Base-by-base conservation (phyloP, 345 rosid genomes). In the Microthlaspi erraticum region DNA sequence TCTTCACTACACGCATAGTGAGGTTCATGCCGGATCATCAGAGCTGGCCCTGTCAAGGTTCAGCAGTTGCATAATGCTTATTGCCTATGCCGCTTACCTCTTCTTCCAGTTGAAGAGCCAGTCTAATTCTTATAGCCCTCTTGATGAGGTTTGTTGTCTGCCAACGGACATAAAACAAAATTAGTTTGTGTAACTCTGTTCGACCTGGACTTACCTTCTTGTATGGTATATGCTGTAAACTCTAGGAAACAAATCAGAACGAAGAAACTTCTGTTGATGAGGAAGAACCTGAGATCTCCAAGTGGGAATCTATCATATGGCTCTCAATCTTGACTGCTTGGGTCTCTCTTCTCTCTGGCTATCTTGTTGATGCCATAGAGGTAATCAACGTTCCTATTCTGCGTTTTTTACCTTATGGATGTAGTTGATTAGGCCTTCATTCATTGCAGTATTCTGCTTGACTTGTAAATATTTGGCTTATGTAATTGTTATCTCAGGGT, bases 21-120 rank as follows among this genome's bases (percentile, higher is more conserved):
- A 94, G 73, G 95, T 92, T 71, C 96, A 86, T 58, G 83, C 80
- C 41, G 97, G 96, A 72, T 86, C 84, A 79, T 91, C 99, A 18
- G 99, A 94, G 77, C 77, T 94, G 81, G 89, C 93, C 71, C 88
- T 94, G 68, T 94, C 99, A 50, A 94, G 99, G 82, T 94, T 94
- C 73, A 94, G 93, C 80, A 94, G 99, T 75, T 91, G 97, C 62
- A 59, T 94, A 66, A 94, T 94, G 99, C 97, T 91, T 56, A 54
- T 91, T 61, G 97, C 91, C 16, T 94, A 94, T 74, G 96, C 78
- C 32, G 93, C 96, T 42, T 94, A 89, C 76, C 93, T 91, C 54
- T 83, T 85, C 75, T 94, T 84, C 81, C 99, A 91, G 79, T 75
- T 91, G 62, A 94, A 82, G 70, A 78, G 81, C 74, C 95, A 82